phyloP scores from a whole-genome alignment of 495 filamentous ascomycete species.

The Tuber microsphaerosporum region DNA sequence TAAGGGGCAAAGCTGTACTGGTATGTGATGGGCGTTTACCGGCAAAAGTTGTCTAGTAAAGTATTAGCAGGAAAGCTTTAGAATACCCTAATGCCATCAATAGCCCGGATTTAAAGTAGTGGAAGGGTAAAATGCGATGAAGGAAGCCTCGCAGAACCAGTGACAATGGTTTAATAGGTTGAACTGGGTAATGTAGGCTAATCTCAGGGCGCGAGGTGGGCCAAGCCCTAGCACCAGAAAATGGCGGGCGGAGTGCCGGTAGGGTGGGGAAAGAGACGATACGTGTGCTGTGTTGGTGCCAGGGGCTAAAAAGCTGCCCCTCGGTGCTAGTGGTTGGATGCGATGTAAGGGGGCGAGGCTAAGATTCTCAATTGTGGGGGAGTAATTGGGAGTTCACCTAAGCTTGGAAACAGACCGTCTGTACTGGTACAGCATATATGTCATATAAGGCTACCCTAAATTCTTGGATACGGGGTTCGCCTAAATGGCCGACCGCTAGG shows the following conservation, averaged over 20 bases:
- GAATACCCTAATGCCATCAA: background rate
- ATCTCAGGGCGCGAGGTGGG: background rate
- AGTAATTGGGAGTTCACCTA: too few relatives aligned
- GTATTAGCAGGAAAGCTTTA: background rate
- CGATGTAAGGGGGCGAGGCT: background rate
- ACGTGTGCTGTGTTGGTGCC: background rate
- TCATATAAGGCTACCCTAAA: background rate
- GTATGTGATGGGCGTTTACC: background rate
- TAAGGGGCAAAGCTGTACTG: too few relatives aligned
- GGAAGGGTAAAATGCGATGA: background rate
- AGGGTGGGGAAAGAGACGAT: background rate
- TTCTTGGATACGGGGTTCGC: background rate
- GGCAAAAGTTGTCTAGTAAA: background rate
- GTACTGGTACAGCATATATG: background rate
- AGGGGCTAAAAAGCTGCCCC: background rate
- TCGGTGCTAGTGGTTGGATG: background rate
- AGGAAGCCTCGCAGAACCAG: background rate
- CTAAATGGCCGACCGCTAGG: background rate
- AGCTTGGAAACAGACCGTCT: background rate
- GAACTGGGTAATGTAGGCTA: background rate
- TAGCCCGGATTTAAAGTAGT: background rate
- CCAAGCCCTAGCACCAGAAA: background rate
- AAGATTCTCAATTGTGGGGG: too few relatives aligned
- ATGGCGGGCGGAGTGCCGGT: background rate
- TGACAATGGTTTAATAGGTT: background rate